A percentile compares a stretch with the other conserved stretches of the same genome.
Evolutionary conservation across 352 stramenopile species (phyloP).

Genomic region (Phytopythium montanum): DNA sequence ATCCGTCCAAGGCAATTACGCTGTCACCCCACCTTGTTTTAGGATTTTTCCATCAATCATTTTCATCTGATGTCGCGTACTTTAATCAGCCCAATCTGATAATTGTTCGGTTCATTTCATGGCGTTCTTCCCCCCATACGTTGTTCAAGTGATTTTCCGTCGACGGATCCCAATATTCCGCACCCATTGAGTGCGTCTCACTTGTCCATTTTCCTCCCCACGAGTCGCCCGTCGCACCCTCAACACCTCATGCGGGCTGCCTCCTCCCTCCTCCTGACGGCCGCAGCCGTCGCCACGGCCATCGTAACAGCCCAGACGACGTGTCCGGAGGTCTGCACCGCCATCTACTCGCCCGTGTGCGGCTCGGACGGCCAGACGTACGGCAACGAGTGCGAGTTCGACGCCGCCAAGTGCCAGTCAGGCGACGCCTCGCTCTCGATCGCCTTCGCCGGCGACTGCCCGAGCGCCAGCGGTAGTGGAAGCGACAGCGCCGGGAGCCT

Average conservation of each 20-base stretch:
- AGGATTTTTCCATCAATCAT: background rate
- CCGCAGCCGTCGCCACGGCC: slow-evolving; percentile 16
- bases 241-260: background rate
- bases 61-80: background rate
- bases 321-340: slow-evolving; percentile 18
- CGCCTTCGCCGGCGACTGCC: slow-evolving; percentile 19
- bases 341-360: slow-evolving; percentile 39
- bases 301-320: slow-evolving; percentile 12
- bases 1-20: background rate
- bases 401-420: slow-evolving; percentile 30
- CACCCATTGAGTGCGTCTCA: background rate
- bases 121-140: background rate
- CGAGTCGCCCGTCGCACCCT: background rate
- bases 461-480: slow-evolving; percentile 5
- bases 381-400: slow-evolving; percentile 44
- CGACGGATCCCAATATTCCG: background rate
- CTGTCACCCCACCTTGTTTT: background rate
- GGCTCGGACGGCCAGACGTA: slow-evolving; percentile 54
- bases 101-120: background rate
- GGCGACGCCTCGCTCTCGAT: slow-evolving; percentile 20
- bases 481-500: slow-evolving; percentile 3
- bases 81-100: background rate
- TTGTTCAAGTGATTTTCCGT: background rate
- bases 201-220: background rate
- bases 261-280: slow-evolving; percentile 13